Percentiles rank a stretch among this genome's conserved stretches.
Conservation (phyloP, 495 filamentous ascomycete genomes). For the Xylaria castorea region DNA sequence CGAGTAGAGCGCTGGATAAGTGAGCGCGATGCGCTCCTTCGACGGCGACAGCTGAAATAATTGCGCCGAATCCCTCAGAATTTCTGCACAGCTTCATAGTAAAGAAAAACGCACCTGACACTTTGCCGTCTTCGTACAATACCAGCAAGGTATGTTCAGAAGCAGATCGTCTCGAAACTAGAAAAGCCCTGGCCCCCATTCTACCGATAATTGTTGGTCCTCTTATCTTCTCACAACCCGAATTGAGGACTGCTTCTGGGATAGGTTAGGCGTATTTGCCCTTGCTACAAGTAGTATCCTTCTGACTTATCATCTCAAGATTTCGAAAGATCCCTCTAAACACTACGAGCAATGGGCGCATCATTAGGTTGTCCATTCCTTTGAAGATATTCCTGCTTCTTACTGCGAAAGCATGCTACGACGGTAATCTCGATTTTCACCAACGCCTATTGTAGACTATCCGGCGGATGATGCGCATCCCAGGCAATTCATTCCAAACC, state of each 20-base stretch:
- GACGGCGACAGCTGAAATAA: background rate
- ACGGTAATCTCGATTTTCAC: background rate
- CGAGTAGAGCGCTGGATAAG: background rate
- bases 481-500: background rate
- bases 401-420: background rate
- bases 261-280: background rate
- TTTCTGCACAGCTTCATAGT: no score
- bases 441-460: background rate
- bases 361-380: background rate
- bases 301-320: background rate
- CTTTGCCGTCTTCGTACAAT: slow-evolving; percentile 8
- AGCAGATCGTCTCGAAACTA: slow-evolving; percentile 1
- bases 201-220: background rate
- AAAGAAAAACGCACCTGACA: background rate
- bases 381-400: background rate
- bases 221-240: background rate
- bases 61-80: background rate
- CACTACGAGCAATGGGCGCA: background rate
- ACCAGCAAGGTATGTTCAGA: background rate
- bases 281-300: background rate
- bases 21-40: background rate
- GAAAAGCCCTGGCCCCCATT: slow-evolving; percentile 11
- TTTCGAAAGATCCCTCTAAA: background rate
- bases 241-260: background rate
- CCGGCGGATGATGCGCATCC: slow-evolving; percentile 6